Base-by-base conservation (phyloP, 2,329 filamentous ascomycete genomes). In the Helotiales sp. region DNA sequence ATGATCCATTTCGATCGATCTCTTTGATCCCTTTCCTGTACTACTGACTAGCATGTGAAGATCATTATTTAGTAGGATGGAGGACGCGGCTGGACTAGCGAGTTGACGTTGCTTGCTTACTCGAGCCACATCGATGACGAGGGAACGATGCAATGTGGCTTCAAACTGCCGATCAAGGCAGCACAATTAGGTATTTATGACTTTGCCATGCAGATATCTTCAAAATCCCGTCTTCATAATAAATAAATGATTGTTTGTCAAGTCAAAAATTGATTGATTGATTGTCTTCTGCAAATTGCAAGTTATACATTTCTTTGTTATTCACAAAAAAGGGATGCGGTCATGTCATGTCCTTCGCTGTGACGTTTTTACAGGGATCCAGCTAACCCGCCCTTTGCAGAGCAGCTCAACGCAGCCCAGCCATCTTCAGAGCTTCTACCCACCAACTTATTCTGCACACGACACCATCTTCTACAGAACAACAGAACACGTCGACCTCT, bases 81-180 rank as follows among this genome's bases (percentile, higher is more conserved):
- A 15, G 30, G 54, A 57, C 54, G 20, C 13, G 20, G 28, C 32
- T 20, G 15, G 10, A 22, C 32, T 37, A 37, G 32, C 54, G 28
- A 20, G 30, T 34, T 55, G 54, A 40, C 54, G 32, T 40, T 57
- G 22, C 22, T 26, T 49, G 45, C 20, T 49, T 10, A n/a, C 45
- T 22, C 45, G 45, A 26, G 68, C 65, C 68, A 68, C 68, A 66
- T 26, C 66, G 55, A 71, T 69, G 66, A 69, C 69, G 69, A 71
- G 59, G 61, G 52, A 22, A 26, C 67, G 65, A 64, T 37, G 69
- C 64, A 67, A 71, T 69, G 66, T 71, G 69, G 69, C 69, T 71
- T 65, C 50, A 63, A 24, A 54, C 22, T 37, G 37, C 50, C 54
- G 61, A 71, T 67, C 66, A 71, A 71, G 66, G 64, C 61, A 67